phyloP scores from a whole-genome alignment of 208 protist species.

The Wallacemonas sp. region DNA sequence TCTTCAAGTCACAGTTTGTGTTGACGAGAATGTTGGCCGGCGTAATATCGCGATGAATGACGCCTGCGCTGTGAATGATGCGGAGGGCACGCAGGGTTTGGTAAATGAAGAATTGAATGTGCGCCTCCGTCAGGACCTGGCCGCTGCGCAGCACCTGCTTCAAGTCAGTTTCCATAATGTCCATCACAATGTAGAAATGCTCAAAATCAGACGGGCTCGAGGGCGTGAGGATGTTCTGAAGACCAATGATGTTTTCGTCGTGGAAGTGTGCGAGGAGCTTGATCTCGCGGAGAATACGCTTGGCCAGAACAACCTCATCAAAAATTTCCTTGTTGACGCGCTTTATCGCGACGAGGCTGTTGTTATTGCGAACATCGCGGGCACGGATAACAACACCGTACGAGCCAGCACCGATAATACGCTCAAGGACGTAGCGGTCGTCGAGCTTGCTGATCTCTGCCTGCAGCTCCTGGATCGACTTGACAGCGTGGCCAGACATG shows the following conservation, averaged over 20 bases:
- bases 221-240: constrained; percentile 87
- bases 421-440: constrained; percentile 85
- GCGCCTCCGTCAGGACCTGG: constrained; percentile 91
- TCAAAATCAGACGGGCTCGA: constrained; percentile 69
- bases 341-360: constrained; percentile 92
- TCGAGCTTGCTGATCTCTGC: constrained; percentile 77
- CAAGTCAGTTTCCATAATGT: constrained; percentile 97
- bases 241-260: constrained; percentile 91
- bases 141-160: constrained; percentile 92
- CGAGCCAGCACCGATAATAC: constrained; percentile 89
- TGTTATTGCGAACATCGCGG: constrained; percentile 60
- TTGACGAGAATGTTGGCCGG: constrained; percentile 96
- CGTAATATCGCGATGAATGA: constrained; percentile 97
- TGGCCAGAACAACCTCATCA: constrained; percentile 88
- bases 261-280: constrained; percentile 91
- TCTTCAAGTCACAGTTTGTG: constrained; percentile 97
- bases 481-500: constrained; percentile 22
- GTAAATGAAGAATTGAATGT: constrained; percentile 97
- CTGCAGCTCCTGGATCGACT: constrained; percentile 73
- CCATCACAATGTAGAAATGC: constrained; percentile 95
- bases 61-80: constrained; percentile 93
- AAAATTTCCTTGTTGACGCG: constrained; percentile 96
- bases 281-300: constrained; percentile 95
- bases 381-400: constrained; percentile 92
- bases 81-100: constrained; percentile 93